Conservation (phyloP, 2,329 filamentous ascomycete species). For the Diaporthe aspalathi region DNA sequence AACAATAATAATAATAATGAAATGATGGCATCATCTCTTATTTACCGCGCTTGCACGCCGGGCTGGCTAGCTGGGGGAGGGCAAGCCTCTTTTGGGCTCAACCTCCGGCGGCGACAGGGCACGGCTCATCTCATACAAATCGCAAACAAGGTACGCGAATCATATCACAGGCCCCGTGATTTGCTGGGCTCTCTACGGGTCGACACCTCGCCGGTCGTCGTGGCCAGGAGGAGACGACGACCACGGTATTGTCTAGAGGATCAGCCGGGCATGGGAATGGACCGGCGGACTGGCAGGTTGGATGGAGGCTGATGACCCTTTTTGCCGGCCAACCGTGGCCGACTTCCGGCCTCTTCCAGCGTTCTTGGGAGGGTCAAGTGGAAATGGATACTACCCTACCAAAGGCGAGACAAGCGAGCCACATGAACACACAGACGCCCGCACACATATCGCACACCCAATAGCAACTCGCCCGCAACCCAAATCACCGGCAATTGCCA, state of each 20-base stretch:
- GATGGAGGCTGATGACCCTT: conserved; percentile 6
- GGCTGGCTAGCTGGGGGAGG: background rate
- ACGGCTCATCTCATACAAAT: conserved; percentile 6
- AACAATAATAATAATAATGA: too few species aligned
- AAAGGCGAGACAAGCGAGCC: conserved; percentile 23
- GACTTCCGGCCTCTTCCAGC: conserved; percentile 19
- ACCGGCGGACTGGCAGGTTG: background rate
- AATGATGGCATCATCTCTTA: background rate
- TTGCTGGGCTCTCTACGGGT: background rate
- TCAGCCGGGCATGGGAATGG: conserved; percentile 30
- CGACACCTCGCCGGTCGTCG: too few species aligned
- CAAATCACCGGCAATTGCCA: conserved; percentile 18
- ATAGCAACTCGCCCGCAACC: too few species aligned
- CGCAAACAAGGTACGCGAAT: conserved; percentile 10
- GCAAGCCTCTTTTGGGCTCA: background rate
- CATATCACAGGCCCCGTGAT: background rate
- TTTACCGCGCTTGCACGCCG: too few species aligned
- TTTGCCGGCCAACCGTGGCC: conserved; percentile 22
- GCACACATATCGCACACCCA: background rate
- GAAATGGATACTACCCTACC: conserved; percentile 7
- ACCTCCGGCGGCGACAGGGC: conserved; percentile 13
- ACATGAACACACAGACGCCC: background rate
- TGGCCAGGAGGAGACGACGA: background rate
- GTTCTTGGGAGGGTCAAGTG: background rate
- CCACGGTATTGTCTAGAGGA: background rate